These are phyloP conservation scores for Fermentozyma sake DNA, from an alignment of 1,139 yeast species.

Conservation along the genomic window DNA sequence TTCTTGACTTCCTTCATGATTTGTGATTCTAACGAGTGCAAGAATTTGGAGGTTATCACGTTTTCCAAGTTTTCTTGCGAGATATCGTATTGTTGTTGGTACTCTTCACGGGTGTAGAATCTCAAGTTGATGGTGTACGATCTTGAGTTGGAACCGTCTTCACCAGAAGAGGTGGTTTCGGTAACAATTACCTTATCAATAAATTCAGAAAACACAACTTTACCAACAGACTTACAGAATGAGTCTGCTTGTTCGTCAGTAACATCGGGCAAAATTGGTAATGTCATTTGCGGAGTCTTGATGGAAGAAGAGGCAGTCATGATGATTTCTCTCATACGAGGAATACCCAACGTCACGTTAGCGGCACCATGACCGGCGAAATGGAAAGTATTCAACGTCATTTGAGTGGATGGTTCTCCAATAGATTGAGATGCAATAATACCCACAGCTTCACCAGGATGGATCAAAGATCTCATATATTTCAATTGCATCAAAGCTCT, in stretches of 20 bases:
- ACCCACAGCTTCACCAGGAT: conserved; percentile 99
- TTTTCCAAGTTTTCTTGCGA: conserved; percentile 73
- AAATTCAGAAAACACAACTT: conserved; percentile 81
- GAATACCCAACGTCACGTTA: conserved; percentile 98
- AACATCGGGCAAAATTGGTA: conserved; percentile 78
- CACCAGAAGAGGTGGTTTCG: conserved; percentile 70
- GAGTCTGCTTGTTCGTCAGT: conserved; percentile 84
- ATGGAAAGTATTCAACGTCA: conserved; percentile 99
- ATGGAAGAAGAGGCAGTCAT: conserved; percentile 97
- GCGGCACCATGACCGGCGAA: conserved; percentile 99
- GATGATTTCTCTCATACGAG: conserved; percentile 99
- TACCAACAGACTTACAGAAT: conserved; percentile 88
- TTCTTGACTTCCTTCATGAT: conserved; percentile 80
- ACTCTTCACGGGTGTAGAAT: conserved; percentile 75
- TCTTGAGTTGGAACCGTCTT: conserved; percentile 55
- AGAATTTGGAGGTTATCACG: conserved; percentile 61
- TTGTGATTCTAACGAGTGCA: conserved; percentile 63
- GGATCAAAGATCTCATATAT: conserved; percentile 91
- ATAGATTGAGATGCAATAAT: conserved; percentile 97
- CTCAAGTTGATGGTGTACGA: conserved; percentile 69
- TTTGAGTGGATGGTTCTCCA: conserved; percentile 99
- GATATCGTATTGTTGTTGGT: conserved; percentile 84
- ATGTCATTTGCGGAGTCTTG: conserved; percentile 97
- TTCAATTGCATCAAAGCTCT: conserved; percentile 96
- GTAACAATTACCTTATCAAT: conserved; percentile 81